A percentile compares a stretch with the other conserved stretches of the same genome.
Evolutionary conservation across 208 protist species (phyloP).

Genomic region (Spongospora subterranea): DNA sequence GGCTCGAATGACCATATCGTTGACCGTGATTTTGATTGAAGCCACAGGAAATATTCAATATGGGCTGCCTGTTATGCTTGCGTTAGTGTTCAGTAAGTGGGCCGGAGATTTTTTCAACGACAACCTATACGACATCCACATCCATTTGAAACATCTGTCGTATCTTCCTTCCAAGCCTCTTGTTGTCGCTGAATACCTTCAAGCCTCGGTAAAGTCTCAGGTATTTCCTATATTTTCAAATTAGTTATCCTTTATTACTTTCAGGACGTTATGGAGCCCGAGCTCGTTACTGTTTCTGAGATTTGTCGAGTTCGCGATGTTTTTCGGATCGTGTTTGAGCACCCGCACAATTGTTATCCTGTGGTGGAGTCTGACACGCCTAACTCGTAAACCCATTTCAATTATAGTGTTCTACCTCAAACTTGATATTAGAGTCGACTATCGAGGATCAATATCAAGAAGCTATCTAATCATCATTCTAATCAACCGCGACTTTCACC

Average conservation of each 20-base stretch:
- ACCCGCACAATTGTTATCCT: conserved; percentile 48
- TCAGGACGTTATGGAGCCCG: conserved; percentile 7
- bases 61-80: conserved; percentile 65
- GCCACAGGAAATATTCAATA: conserved; percentile 66
- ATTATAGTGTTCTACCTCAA: background rate
- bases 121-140: conserved; percentile 64
- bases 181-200: conserved; percentile 16
- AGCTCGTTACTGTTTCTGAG: background rate
- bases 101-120: conserved; percentile 66
- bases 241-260: no score
- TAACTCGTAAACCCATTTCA: background rate
- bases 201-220: background rate
- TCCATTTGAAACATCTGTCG: conserved; percentile 59
- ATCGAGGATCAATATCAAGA: background rate
- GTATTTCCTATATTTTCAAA: background rate
- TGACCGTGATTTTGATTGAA: conserved; percentile 65
- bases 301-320: background rate
- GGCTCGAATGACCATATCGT: conserved; percentile 47
- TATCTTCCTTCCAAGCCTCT: conserved; percentile 49
- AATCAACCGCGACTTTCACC: conserved; percentile 19
- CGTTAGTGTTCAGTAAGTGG: conserved; percentile 63
- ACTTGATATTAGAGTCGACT: background rate
- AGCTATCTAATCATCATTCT: conserved; percentile 23
- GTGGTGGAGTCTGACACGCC: background rate
- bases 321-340: background rate